Conservation (phyloP, 345 rosid species). For the Salix dunnii region DNA sequence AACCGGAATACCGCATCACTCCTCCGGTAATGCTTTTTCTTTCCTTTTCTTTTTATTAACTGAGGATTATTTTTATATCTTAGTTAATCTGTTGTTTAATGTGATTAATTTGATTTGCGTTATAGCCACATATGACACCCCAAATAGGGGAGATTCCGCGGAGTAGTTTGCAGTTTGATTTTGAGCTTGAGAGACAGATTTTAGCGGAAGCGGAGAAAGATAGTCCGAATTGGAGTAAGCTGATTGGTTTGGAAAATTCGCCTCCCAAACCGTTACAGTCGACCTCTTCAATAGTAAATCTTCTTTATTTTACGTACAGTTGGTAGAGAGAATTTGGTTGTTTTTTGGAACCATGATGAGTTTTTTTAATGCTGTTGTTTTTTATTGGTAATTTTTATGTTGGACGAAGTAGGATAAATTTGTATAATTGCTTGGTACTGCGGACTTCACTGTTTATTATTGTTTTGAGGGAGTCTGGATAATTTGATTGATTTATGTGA, state of each 20-base stretch:
- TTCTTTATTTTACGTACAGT: background rate
- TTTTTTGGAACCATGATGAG: background rate
- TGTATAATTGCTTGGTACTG: background rate
- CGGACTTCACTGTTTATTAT: background rate
- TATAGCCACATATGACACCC: slow-evolving; percentile 66
- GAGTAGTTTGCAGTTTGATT: slow-evolving; percentile 76
- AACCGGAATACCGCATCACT: slow-evolving; percentile 78
- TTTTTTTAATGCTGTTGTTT: too few species aligned
- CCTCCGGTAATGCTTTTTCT: slow-evolving; percentile 55
- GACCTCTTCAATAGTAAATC: slow-evolving; percentile 45
- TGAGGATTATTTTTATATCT: background rate
- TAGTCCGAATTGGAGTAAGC: slow-evolving; percentile 64
- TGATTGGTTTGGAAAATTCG: slow-evolving; percentile 59
- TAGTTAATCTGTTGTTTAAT: background rate
- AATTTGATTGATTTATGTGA: background rate
- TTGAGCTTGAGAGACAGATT: slow-evolving; percentile 63
- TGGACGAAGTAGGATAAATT: background rate
- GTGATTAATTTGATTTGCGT: background rate
- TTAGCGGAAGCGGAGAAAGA: slow-evolving; percentile 72
- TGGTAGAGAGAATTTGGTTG: background rate
- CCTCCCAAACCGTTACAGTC: slow-evolving; percentile 49
- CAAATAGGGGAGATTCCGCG: slow-evolving; percentile 64
- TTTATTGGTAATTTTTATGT: too few species aligned
- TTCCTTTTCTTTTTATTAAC: background rate
- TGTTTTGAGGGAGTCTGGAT: background rate